Percentiles rank a stretch among this genome's conserved stretches.
Conservation (phyloP, 2,329 filamentous ascomycete species). For the Trichophyton mentagrophytes region DNA sequence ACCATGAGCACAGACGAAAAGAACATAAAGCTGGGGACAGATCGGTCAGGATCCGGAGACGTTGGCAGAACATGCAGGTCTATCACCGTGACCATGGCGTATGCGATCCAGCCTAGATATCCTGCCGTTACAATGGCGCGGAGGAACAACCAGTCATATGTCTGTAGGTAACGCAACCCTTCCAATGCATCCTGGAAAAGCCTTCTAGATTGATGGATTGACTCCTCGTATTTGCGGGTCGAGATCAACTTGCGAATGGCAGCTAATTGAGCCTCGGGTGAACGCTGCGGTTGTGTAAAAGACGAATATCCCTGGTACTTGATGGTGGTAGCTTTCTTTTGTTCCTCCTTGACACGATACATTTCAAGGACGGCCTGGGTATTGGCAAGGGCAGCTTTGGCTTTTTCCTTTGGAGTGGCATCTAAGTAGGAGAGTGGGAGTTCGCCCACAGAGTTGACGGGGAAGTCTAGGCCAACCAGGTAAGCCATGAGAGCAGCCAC, state of each 20-base stretch:
- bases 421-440: constrained; percentile 73
- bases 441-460: constrained; percentile 91
- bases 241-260: constrained; percentile 58
- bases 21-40: constrained; percentile 43
- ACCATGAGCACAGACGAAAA: constrained; percentile 66
- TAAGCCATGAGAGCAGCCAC: constrained; percentile 94
- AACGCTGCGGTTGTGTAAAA: constrained; percentile 48
- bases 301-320: constrained; percentile 63
- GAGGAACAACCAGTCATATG: constrained; percentile 96
- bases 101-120: constrained; percentile 92
- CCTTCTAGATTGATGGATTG: constrained; percentile 64
- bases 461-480: constrained; percentile 73
- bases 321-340: constrained; percentile 63
- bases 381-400: constrained; percentile 72
- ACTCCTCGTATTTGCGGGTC: constrained; percentile 54
- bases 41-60: constrained; percentile 51
- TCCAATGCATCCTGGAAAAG: constrained; percentile 66
- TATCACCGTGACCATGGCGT: constrained; percentile 76
- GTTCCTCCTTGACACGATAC: constrained; percentile 84
- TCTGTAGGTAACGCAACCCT: constrained; percentile 86
- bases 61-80: constrained; percentile 75
- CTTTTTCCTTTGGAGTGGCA: constrained; percentile 61
- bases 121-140: constrained; percentile 77
- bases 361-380: constrained; percentile 82
- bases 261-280: constrained; percentile 53